Conservation (phyloP, 306 rosid species). For the Potentilla sterilis region DNA sequence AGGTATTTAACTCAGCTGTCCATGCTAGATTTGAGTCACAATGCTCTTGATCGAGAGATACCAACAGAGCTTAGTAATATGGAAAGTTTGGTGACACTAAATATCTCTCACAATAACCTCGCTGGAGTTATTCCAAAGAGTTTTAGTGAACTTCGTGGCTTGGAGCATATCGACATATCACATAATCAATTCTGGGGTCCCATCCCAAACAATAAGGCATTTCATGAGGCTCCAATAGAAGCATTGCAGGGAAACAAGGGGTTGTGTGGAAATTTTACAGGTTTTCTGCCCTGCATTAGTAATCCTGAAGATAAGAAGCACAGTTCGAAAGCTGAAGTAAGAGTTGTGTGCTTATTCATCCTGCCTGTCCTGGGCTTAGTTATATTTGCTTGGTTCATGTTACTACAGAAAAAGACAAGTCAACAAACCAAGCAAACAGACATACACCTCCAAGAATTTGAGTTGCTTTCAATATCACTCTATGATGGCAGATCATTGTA, state of each 20-base stretch:
- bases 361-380: not conserved
- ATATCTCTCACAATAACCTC: conserved; percentile 42
- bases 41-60: conserved; percentile 27
- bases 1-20: conserved; percentile 24
- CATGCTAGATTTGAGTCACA: conserved; percentile 34
- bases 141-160: conserved; percentile 1
- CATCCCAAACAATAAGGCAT: conserved; percentile 25
- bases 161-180: conserved; percentile 25
- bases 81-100: conserved; percentile 28
- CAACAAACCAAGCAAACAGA: not conserved
- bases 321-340: not conserved
- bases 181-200: conserved; percentile 28
- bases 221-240: conserved; percentile 11
- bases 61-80: conserved; percentile 26
- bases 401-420: too few species aligned
- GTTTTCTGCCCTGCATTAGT: conserved; percentile 11
- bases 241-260: conserved; percentile 30
- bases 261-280: conserved; percentile 31
- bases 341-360: not conserved
- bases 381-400: not conserved
- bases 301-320: not conserved
- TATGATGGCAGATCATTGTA: conserved; percentile 28
- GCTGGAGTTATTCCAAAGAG: conserved; percentile 25
- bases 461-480: conserved; percentile 12
- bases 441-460: not conserved